A percentile compares a stretch with the other conserved stretches of the same genome.
Evolutionary conservation across 1,284 basidiomycete species (phyloP).

Genomic region (Mycosarcoma maydis): DNA sequence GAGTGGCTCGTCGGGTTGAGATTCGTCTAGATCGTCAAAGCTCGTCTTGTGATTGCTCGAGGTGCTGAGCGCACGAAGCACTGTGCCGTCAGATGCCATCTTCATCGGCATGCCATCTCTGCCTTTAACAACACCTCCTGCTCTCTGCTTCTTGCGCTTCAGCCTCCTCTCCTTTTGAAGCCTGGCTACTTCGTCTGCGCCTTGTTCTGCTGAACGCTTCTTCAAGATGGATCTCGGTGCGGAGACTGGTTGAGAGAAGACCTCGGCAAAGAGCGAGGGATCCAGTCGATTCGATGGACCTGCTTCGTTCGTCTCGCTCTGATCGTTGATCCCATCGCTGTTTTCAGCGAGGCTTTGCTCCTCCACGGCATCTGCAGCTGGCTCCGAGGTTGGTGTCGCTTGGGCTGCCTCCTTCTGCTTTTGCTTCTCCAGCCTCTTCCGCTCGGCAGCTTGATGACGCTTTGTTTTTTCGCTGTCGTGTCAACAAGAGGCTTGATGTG

Average conservation of each 20-base stretch:
- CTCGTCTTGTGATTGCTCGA: conserved; percentile 25
- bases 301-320: conserved; percentile 15
- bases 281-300: conserved; percentile 41
- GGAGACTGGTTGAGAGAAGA: conserved; percentile 41
- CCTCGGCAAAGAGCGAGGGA: conserved; percentile 56
- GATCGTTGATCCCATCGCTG: neutral
- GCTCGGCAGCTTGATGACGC: conserved; percentile 27
- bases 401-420: conserved; percentile 19
- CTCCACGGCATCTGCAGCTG: neutral
- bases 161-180: conserved; percentile 15
- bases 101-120: conserved; percentile 55
- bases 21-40: conserved; percentile 41
- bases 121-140: conserved; percentile 46
- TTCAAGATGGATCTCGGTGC: conserved; percentile 45
- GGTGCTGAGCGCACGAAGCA: conserved; percentile 39
- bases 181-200: conserved; percentile 27
- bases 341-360: neutral
- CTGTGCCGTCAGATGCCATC: conserved; percentile 44
- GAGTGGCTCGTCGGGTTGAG: conserved; percentile 19
- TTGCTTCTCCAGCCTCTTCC: conserved; percentile 24
- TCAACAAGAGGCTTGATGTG: too few species aligned
- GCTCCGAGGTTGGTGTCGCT: neutral
- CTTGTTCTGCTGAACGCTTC: conserved; percentile 33
- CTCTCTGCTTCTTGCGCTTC: conserved; percentile 27
- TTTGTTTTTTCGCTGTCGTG: conserved; percentile 33